Percentiles rank a stretch among this genome's conserved stretches.
phyloP scores from a whole-genome alignment of 306 rosid species.

The Ormosia emarginata region DNA sequence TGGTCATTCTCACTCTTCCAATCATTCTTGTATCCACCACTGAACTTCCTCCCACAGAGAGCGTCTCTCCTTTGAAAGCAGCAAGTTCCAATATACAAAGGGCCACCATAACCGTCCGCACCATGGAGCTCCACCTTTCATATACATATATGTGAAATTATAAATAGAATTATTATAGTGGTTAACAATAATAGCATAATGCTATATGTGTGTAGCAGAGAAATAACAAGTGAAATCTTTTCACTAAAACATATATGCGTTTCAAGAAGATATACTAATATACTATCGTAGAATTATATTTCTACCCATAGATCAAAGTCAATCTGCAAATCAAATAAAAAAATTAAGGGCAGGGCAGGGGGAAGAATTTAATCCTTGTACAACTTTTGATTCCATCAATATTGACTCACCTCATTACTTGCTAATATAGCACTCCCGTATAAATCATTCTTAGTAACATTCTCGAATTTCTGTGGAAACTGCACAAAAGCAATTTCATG shows the following conservation, averaged over 20 bases:
- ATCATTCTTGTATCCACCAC: conserved; percentile 25
- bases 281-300: background rate
- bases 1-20: conserved; percentile 27
- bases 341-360: too few relatives aligned
- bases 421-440: conserved; percentile 31
- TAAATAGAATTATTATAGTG: background rate
- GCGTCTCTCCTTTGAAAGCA: conserved; percentile 77
- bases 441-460: conserved; percentile 60
- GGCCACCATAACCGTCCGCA: conserved; percentile 66
- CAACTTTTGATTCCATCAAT: background rate
- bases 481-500: conserved; percentile 73
- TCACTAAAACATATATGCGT: background rate
- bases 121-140: conserved; percentile 69
- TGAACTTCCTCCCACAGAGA: conserved; percentile 58
- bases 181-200: background rate
- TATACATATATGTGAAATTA: background rate
- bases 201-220: background rate
- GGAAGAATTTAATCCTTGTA: background rate
- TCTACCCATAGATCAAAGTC: too few relatives aligned
- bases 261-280: background rate
- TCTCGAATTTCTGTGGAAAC: conserved; percentile 55
- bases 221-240: background rate
- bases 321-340: too few relatives aligned
- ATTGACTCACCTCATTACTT: conserved; percentile 33
- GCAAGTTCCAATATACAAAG: conserved; percentile 63